These are phyloP conservation scores for Cardamine occulta DNA, from an alignment of 345 rosid genomes.

Conservation along the genomic window DNA sequence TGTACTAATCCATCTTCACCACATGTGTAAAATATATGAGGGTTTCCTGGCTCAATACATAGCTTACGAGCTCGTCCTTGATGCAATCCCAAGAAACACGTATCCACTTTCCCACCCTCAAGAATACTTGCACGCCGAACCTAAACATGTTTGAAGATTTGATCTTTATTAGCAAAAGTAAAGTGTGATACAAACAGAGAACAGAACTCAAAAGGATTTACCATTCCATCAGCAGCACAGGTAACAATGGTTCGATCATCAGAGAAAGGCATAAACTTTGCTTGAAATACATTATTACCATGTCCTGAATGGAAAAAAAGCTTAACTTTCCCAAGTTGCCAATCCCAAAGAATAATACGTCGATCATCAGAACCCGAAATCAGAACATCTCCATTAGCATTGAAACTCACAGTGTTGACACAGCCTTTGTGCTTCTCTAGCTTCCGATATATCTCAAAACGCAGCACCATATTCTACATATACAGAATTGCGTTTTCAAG, in stretches of 20 bases:
- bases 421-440: constrained; percentile 78
- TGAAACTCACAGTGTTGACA: constrained; percentile 83
- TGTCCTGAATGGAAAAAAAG: constrained; percentile 79
- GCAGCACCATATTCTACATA: constrained; percentile 70
- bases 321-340: constrained; percentile 69
- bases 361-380: constrained; percentile 90
- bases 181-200: neutral
- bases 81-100: constrained; percentile 63
- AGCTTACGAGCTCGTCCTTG: constrained; percentile 74
- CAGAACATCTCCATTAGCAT: constrained; percentile 58
- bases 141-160: constrained; percentile 44
- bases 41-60: constrained; percentile 90
- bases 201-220: neutral
- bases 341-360: constrained; percentile 73
- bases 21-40: constrained; percentile 77
- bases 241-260: constrained; percentile 84
- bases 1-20: constrained; percentile 96
- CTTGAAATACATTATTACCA: constrained; percentile 74
- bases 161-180: neutral
- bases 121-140: constrained; percentile 76
- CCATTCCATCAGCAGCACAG: constrained; percentile 97
- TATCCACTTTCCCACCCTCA: constrained; percentile 66
- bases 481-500: neutral
- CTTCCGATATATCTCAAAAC: constrained; percentile 61
- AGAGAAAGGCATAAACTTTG: constrained; percentile 77